phyloP scores from a whole-genome alignment of 306 rosid genomes.

The Ormosia semicastrata region DNA sequence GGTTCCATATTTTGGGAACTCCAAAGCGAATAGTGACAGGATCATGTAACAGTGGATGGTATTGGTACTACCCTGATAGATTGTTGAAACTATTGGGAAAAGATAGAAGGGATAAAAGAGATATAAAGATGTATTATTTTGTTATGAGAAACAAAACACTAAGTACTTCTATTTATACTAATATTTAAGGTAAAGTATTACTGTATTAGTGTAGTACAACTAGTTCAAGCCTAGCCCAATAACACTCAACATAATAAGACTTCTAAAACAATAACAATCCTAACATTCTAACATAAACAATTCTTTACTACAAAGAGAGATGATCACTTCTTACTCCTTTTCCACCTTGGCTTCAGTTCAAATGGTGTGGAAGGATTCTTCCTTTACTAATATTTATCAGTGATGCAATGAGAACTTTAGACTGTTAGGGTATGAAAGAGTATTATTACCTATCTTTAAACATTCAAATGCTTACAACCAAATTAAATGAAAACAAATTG shows the following conservation, averaged over 20 bases:
- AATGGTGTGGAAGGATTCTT: background rate
- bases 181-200: background rate
- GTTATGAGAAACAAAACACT: background rate
- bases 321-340: background rate
- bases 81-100: background rate
- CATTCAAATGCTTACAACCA: background rate
- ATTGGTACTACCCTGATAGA: background rate
- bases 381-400: background rate
- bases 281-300: background rate
- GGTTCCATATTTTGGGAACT: background rate
- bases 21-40: background rate
- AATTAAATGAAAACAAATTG: background rate
- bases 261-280: background rate
- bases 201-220: background rate
- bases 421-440: background rate
- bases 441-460: constrained; percentile 3
- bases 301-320: background rate
- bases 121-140: background rate
- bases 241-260: constrained; percentile 1
- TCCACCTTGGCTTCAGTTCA: background rate
- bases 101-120: background rate
- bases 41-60: background rate
- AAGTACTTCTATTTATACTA: background rate
- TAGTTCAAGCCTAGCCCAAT: background rate
- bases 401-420: constrained; percentile 5